phyloP scores from a whole-genome alignment of 345 rosid species.

The Turnera subulata region DNA sequence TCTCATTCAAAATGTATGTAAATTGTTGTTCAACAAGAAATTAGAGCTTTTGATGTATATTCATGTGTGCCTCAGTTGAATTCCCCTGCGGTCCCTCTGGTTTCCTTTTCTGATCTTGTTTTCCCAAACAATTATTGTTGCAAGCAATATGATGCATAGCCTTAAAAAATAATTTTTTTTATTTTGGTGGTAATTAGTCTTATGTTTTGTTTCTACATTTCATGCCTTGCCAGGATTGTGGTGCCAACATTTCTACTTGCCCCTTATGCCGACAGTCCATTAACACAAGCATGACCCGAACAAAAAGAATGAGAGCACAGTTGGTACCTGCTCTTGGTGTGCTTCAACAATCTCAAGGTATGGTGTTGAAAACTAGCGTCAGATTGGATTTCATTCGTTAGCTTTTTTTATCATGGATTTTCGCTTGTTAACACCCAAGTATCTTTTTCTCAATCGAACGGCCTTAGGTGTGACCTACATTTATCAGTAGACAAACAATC shows the following conservation, averaged over 20 bases:
- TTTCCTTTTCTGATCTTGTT: too few relatives aligned
- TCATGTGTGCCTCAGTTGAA: too few relatives aligned
- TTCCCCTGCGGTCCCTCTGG: too few relatives aligned
- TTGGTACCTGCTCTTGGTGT: slow-evolving; percentile 9
- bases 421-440: slow-evolving; percentile 86
- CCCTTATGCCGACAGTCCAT: slow-evolving; percentile 76
- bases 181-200: too few relatives aligned
- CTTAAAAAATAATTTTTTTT: too few relatives aligned
- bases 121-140: too few relatives aligned
- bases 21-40: too few relatives aligned
- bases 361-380: slow-evolving; percentile 13
- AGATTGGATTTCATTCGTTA: slow-evolving; percentile 46
- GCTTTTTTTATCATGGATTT: slow-evolving; percentile 77
- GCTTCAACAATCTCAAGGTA: not conserved
- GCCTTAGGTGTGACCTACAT: slow-evolving; percentile 89
- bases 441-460: slow-evolving; percentile 78
- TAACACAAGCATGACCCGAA: slow-evolving; percentile 38
- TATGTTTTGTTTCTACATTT: slow-evolving; percentile 1
- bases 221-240: slow-evolving; percentile 73
- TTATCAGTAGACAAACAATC: not conserved
- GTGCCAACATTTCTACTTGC: slow-evolving; percentile 43
- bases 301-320: slow-evolving; percentile 9
- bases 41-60: too few relatives aligned
- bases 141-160: too few relatives aligned
- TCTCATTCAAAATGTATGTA: too few relatives aligned